Percentiles rank a stretch among this genome's conserved stretches.
Conservation (phyloP, 2,329 filamentous ascomycete genomes). For the Xylariaceae sp. region DNA sequence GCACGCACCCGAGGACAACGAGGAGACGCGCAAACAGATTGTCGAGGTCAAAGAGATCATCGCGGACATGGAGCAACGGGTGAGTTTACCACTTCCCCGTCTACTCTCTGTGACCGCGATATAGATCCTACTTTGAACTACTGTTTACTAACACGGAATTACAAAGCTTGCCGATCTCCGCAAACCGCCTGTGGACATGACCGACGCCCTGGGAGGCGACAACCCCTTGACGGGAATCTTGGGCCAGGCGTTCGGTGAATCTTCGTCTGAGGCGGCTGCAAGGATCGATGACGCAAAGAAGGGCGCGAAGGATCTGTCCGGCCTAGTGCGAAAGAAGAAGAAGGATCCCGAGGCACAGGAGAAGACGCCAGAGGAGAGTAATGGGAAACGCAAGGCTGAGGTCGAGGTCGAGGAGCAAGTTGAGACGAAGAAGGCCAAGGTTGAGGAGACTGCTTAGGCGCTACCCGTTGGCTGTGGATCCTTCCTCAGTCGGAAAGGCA, state of each 20-base stretch:
- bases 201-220: slow-evolving; percentile 51
- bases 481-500: too few relatives aligned
- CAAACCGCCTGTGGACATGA: slow-evolving; percentile 58
- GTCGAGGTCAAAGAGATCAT: slow-evolving; percentile 75
- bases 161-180: slow-evolving; percentile 65
- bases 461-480: too few relatives aligned
- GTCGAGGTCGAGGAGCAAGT: slow-evolving; percentile 31
- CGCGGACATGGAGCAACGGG: slow-evolving; percentile 73
- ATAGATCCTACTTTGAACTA: slow-evolving; percentile 9
- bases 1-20: slow-evolving; percentile 65
- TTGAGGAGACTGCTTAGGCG: slow-evolving; percentile 20
- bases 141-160: slow-evolving; percentile 7
- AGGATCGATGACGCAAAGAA: slow-evolving; percentile 71
- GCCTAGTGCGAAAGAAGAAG: slow-evolving; percentile 68
- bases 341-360: slow-evolving; percentile 24
- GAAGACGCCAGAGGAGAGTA: slow-evolving; percentile 24
- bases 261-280: slow-evolving; percentile 58
- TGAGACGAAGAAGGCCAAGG: slow-evolving; percentile 38
- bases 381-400: slow-evolving; percentile 42
- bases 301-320: slow-evolving; percentile 68
- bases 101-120: slow-evolving; percentile 18
- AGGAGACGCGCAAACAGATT: slow-evolving; percentile 60
- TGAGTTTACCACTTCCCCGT: slow-evolving; percentile 41
- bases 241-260: slow-evolving; percentile 61
- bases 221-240: slow-evolving; percentile 58